Conservation (phyloP, 257 asterid genomes). For the Cynanchum wilfordii region DNA sequence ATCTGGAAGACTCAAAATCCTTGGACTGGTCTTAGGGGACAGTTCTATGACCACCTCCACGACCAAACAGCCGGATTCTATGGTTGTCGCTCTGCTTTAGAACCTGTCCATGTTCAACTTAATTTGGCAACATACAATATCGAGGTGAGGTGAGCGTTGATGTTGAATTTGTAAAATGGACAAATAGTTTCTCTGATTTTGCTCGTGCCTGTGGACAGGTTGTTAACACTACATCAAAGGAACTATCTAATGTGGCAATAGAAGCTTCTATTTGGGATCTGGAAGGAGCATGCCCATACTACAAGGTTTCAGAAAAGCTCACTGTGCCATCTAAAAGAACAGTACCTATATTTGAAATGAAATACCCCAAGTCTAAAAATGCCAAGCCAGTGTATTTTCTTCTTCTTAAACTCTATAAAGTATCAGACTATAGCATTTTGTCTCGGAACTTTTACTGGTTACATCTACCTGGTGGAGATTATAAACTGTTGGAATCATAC, state of each 20-base stretch:
- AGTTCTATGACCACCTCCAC: slow-evolving; percentile 93
- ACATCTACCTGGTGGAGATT: slow-evolving; percentile 68
- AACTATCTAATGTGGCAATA: slow-evolving; percentile 58
- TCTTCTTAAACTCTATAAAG: slow-evolving; percentile 71
- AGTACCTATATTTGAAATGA: slow-evolving; percentile 56
- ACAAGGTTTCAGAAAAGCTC: slow-evolving; percentile 56
- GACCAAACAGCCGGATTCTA: slow-evolving; percentile 97
- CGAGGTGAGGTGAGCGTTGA: slow-evolving; percentile 73
- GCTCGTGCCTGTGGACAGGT: slow-evolving; percentile 31
- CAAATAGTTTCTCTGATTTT: background rate
- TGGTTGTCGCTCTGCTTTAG: slow-evolving; percentile 94
- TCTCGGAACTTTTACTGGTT: slow-evolving; percentile 97
- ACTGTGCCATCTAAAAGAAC: slow-evolving; percentile 59
- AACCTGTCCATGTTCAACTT: slow-evolving; percentile 91
- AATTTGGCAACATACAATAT: slow-evolving; percentile 62
- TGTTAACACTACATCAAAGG: slow-evolving; percentile 58
- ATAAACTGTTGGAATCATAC: slow-evolving; percentile 74
- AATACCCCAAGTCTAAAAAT: slow-evolving; percentile 62
- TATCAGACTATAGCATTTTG: slow-evolving; percentile 46
- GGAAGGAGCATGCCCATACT: slow-evolving; percentile 63
- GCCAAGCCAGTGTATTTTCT: slow-evolving; percentile 81
- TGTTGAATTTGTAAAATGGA: too few relatives aligned
- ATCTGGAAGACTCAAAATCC: slow-evolving; percentile 99
- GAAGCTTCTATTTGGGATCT: slow-evolving; percentile 86
- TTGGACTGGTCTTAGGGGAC: slow-evolving; percentile 97